These are phyloP conservation scores for Lasiosphaeriaceae sp. DNA, from an alignment of 495 filamentous ascomycete genomes.

Conservation along the genomic window DNA sequence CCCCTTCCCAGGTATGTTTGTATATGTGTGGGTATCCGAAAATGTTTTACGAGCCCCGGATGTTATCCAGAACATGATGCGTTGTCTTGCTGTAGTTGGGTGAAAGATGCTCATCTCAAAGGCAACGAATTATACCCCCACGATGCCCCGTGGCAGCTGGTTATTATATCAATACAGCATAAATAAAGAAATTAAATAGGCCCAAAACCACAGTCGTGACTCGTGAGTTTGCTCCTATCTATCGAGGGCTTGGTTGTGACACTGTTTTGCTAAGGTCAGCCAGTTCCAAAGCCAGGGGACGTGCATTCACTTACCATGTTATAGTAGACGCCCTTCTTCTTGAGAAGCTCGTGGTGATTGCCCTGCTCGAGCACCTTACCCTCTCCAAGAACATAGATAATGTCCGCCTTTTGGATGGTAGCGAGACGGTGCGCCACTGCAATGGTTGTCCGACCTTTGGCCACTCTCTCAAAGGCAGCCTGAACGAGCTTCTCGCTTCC, in stretches of 20 bases:
- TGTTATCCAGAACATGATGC: too few relatives aligned
- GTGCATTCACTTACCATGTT: slow-evolving; percentile 29
- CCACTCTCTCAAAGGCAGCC: slow-evolving; percentile 59
- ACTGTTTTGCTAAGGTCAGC: slow-evolving; percentile 17
- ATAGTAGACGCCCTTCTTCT: slow-evolving; percentile 45
- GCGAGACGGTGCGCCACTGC: slow-evolving; percentile 63
- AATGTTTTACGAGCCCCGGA: too few relatives aligned
- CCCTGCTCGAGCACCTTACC: slow-evolving; percentile 51
- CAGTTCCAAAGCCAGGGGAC: background rate
- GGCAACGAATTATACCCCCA: too few relatives aligned
- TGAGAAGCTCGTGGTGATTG: slow-evolving; percentile 47
- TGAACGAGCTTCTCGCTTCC: slow-evolving; percentile 70
- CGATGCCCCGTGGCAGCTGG: too few relatives aligned
- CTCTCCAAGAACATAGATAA: slow-evolving; percentile 51
- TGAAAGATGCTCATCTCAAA: too few relatives aligned
- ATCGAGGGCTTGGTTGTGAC: slow-evolving; percentile 39
- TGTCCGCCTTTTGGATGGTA: slow-evolving; percentile 52
- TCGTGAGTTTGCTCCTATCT: slow-evolving; percentile 16
- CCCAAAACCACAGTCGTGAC: background rate
- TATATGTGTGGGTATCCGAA: too few relatives aligned
- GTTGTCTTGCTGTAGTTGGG: too few relatives aligned
- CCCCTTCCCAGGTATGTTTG: too few relatives aligned
- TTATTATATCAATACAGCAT: too few relatives aligned
- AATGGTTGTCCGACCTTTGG: slow-evolving; percentile 61
- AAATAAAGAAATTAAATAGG: too few relatives aligned